These are phyloP conservation scores for Trichoderma harzianum DNA, from an alignment of 2,329 filamentous ascomycete genomes.

Conservation along the genomic window DNA sequence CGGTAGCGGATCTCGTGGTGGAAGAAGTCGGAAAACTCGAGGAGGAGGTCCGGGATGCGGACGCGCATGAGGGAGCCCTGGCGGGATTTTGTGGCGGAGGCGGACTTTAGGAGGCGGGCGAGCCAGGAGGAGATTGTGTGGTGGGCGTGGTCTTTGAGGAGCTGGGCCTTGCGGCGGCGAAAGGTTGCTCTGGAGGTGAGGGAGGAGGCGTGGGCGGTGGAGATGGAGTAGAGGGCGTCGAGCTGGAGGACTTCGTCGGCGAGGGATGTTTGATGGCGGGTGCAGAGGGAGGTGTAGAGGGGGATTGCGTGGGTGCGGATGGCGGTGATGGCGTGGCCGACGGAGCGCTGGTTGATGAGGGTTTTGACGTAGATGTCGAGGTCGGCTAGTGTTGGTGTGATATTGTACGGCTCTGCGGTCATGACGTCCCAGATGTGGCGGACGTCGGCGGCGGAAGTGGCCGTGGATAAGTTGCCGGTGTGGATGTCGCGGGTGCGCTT, in stretches of 20 bases:
- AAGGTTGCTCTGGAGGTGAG: conserved; percentile 20
- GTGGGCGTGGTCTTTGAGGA: conserved; percentile 33
- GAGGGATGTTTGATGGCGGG: conserved; percentile 28
- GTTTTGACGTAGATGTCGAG: conserved; percentile 44
- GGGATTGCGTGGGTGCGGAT: conserved; percentile 42
- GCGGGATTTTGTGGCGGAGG: conserved; percentile 23
- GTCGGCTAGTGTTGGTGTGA: conserved; percentile 56
- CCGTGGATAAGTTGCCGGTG: conserved; percentile 27
- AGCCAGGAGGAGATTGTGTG: conserved; percentile 31
- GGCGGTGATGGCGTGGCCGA: conserved; percentile 33
- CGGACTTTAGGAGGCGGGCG: conserved; percentile 26
- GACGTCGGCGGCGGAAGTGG: conserved; percentile 44
- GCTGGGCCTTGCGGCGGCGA: conserved; percentile 29
- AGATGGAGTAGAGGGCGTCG: conserved; percentile 20
- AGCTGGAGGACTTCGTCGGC: conserved; percentile 34
- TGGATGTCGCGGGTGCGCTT: conserved; percentile 36
- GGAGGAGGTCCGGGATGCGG: conserved; percentile 32
- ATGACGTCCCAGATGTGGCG: conserved; percentile 57
- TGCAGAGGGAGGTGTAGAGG: conserved; percentile 30
- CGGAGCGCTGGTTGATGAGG: conserved; percentile 31
- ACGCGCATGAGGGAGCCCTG: conserved; percentile 24
- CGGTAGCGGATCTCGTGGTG: conserved; percentile 31
- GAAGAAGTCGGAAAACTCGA: conserved; percentile 36
- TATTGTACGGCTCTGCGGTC: conserved; percentile 53
- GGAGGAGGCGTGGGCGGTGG: not conserved